phyloP scores from a whole-genome alignment of 345 rosid genomes.

The Turritis glabra region DNA sequence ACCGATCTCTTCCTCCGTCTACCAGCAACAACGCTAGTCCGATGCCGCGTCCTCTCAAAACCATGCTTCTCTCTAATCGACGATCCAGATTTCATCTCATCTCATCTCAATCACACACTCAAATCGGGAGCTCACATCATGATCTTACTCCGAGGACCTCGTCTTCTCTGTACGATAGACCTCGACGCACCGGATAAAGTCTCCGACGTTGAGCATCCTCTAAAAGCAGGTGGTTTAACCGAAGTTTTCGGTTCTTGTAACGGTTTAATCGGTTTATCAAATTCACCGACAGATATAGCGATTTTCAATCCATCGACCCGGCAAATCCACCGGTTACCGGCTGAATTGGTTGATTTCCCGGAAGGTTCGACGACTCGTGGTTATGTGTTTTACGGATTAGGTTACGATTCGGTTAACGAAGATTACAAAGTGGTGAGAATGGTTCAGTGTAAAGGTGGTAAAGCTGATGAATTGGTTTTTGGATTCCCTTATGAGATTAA shows the following conservation, averaged over 20 bases:
- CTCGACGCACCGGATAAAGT: constrained; percentile 38
- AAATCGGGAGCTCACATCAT: constrained; percentile 31
- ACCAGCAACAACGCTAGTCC: constrained; percentile 43
- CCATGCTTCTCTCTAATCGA: constrained; percentile 46
- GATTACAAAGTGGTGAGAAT: constrained; percentile 59
- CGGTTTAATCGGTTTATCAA: constrained; percentile 52
- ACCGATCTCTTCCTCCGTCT: constrained; percentile 48
- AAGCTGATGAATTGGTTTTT: not conserved
- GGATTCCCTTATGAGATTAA: constrained; percentile 43
- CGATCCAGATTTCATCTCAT: constrained; percentile 47
- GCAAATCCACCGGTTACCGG: constrained; percentile 43
- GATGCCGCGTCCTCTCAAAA: constrained; percentile 46
- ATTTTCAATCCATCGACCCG: constrained; percentile 48
- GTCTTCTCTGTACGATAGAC: constrained; percentile 39
- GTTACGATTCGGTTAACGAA: constrained; percentile 45
- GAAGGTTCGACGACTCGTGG: constrained; percentile 30
- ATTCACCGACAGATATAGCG: constrained; percentile 50
- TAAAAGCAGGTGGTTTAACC: constrained; percentile 44
- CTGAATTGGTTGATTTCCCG: constrained; percentile 25
- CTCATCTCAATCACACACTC: constrained; percentile 46
- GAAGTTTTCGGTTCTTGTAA: constrained; percentile 56
- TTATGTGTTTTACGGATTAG: constrained; percentile 49
- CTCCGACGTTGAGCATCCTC: constrained; percentile 45
- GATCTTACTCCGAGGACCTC: constrained; percentile 42
- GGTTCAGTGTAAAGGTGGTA: constrained; percentile 43